A percentile compares a stretch with the other conserved stretches of the same genome.
Evolutionary conservation across 225 moss, liverwort and hornwort genomes (phyloP).

Genomic region (Thuidium tamariscinum): DNA sequence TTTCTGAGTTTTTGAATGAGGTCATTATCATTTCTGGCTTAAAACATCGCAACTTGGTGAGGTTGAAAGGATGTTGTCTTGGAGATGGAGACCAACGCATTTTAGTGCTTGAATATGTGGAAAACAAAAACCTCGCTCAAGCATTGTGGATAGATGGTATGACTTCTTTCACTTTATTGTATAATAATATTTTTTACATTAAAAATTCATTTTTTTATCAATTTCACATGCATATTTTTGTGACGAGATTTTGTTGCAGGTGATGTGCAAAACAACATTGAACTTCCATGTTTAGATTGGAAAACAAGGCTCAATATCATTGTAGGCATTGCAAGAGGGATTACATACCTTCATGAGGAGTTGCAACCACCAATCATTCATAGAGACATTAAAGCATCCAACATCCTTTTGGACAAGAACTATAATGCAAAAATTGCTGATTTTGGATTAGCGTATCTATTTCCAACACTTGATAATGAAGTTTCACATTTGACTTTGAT

Average conservation of each 20-base stretch:
- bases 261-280: not conserved
- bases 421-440: not conserved
- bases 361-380: not conserved
- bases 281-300: not conserved
- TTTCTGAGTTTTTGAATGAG: not conserved
- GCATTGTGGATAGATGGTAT: not conserved
- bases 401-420: not conserved
- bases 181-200: too few species aligned
- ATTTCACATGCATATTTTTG: rapidly evolving
- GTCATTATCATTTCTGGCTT: not conserved
- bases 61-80: not conserved
- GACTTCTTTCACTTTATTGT: not conserved
- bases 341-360: not conserved
- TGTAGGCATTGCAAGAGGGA: not conserved
- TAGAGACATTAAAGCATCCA: not conserved
- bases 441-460: not conserved
- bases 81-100: slow-evolving; percentile 1
- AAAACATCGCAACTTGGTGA: not conserved
- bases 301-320: not conserved
- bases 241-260: not conserved
- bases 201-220: not conserved
- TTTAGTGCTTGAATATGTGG: not conserved
- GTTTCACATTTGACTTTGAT: not conserved
- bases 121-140: not conserved
- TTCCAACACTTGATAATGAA: not conserved